Percentiles rank a stretch among this genome's conserved stretches.
Conservation (phyloP, 176 grass and related monocot species). For the Coix lacrymajobi region DNA sequence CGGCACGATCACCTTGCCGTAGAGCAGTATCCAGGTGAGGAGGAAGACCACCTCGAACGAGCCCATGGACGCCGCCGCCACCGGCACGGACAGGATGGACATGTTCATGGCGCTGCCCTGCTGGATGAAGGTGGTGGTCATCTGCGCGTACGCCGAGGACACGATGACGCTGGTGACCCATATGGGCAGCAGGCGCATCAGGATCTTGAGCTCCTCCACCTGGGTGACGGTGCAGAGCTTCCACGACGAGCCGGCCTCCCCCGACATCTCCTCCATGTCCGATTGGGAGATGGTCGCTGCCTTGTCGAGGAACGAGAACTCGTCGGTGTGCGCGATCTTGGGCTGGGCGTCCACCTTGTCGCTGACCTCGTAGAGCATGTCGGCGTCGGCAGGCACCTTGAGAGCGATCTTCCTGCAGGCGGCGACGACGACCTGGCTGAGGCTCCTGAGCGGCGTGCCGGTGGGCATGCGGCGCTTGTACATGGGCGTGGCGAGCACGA, state of each 20-base stretch:
- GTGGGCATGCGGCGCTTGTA: slow-evolving; percentile 49
- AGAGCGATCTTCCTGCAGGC: slow-evolving; percentile 36
- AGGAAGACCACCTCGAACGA: slow-evolving; percentile 61
- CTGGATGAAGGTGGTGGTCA: slow-evolving; percentile 80
- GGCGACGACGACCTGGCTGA: slow-evolving; percentile 53
- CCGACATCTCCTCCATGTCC: slow-evolving; percentile 14
- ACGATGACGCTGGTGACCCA: slow-evolving; percentile 60
- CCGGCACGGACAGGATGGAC: slow-evolving; percentile 37
- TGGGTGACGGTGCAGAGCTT: slow-evolving; percentile 64
- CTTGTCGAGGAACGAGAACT: slow-evolving; percentile 58
- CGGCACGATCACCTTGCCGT: slow-evolving; percentile 54
- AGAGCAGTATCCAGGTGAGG: slow-evolving; percentile 53
- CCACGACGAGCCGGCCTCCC: slow-evolving; percentile 32
- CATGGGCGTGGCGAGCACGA: slow-evolving; percentile 51
- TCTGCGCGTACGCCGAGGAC: slow-evolving; percentile 57
- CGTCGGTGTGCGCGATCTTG: slow-evolving; percentile 53
- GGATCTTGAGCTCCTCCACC: slow-evolving; percentile 75
- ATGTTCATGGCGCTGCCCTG: slow-evolving; percentile 56
- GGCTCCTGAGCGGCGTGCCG: slow-evolving; percentile 56
- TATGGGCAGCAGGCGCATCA: slow-evolving; percentile 50
- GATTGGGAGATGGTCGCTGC: slow-evolving; percentile 49
- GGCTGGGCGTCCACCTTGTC: slow-evolving; percentile 32
- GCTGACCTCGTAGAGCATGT: slow-evolving; percentile 44
- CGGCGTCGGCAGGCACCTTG: slow-evolving; percentile 12
- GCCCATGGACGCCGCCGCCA: slow-evolving; percentile 54